phyloP scores from a whole-genome alignment of 306 rosid species.

The Crataegus laevigata region DNA sequence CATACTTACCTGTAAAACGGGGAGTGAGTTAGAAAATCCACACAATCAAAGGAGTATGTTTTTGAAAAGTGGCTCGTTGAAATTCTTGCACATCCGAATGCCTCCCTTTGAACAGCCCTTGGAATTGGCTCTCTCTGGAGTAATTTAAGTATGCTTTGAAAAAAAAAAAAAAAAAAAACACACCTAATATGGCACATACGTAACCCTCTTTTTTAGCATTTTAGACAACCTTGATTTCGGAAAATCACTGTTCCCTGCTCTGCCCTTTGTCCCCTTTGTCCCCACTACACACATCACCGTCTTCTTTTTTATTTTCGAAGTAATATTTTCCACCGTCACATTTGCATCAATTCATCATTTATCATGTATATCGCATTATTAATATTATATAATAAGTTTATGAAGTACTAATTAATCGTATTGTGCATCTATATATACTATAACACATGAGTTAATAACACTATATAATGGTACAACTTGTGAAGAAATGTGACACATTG shows the following conservation, averaged over 20 bases:
- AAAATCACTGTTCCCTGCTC: not conserved
- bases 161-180: not conserved
- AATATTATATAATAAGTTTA: no score
- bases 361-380: no score
- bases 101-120: conserved; percentile 1
- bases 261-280: not conserved
- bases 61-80: conserved; percentile 3
- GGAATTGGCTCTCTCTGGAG: not conserved
- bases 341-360: no score
- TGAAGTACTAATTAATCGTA: no score
- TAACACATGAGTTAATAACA: no score
- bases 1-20: not conserved
- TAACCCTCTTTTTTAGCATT: not conserved
- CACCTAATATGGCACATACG: not conserved
- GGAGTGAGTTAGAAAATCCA: not conserved
- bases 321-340: no score
- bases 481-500: no score
- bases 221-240: not conserved
- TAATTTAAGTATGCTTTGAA: not conserved
- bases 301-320: no score
- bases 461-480: no score
- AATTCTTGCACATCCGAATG: conserved; percentile 6
- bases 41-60: not conserved
- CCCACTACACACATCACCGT: not conserved
- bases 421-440: no score